phyloP scores from a whole-genome alignment of 805 yeast species.

The Lipomyces starkeyi region DNA sequence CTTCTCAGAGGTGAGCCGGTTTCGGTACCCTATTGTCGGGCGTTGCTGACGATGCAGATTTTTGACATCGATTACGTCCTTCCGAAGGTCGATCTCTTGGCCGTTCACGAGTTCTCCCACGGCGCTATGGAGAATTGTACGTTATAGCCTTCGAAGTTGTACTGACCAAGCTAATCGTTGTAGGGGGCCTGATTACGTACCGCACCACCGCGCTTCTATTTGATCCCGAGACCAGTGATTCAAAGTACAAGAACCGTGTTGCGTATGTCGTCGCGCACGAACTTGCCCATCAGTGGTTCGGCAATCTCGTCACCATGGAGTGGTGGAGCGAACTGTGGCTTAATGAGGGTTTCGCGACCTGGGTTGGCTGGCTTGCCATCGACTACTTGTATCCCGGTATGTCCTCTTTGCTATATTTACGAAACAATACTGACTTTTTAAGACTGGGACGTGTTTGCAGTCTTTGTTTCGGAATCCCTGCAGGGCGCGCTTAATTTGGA shows the following conservation, averaged over 20 bases:
- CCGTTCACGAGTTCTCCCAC: slow-evolving; percentile 81
- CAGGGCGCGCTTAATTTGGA: slow-evolving; percentile 75
- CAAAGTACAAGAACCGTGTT: slow-evolving; percentile 70
- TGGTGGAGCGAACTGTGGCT: slow-evolving; percentile 93
- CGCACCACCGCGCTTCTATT: slow-evolving; percentile 75
- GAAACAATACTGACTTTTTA: no score
- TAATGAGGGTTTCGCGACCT: slow-evolving; percentile 88
- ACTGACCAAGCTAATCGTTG: not conserved
- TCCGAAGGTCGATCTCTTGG: slow-evolving; percentile 82
- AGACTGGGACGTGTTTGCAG: slow-evolving; percentile 86
- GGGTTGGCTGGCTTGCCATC: slow-evolving; percentile 89
- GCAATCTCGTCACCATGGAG: slow-evolving; percentile 88
- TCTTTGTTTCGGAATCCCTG: slow-evolving; percentile 73
- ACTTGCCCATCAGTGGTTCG: slow-evolving; percentile 92
- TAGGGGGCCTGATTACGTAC: slow-evolving; percentile 70
- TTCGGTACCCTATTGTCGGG: no score
- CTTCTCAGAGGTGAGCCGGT: slow-evolving; percentile 59
- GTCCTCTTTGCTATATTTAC: no score
- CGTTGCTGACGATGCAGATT: slow-evolving; percentile 9
- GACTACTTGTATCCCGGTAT: slow-evolving; percentile 65
- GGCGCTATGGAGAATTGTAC: slow-evolving; percentile 89
- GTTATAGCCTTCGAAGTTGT: not conserved
- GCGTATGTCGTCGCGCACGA: slow-evolving; percentile 89
- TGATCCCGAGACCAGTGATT: slow-evolving; percentile 68
- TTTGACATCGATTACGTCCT: slow-evolving; percentile 79